Percentiles rank a stretch among this genome's conserved stretches.
Conservation (phyloP, 78 protist genomes). For the Planoprotostelium fungivorum region DNA sequence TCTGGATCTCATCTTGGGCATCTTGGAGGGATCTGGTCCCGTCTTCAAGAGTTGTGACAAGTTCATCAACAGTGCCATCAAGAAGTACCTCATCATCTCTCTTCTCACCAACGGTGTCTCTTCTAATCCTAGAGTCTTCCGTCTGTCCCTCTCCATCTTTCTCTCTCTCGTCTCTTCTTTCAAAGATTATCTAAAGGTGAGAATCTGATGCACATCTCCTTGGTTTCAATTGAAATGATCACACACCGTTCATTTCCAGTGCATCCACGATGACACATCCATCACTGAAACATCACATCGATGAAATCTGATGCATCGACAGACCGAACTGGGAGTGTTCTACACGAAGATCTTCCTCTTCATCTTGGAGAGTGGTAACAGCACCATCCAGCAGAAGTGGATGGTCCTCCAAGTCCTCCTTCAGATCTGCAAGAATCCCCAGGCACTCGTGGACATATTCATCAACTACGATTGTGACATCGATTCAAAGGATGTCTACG, state of each 20-base stretch:
- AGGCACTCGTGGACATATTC: slow-evolving; percentile 83
- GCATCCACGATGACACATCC: too few relatives aligned
- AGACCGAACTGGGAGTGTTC: slow-evolving; percentile 69
- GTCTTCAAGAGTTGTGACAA: slow-evolving; percentile 44
- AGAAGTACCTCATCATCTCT: slow-evolving; percentile 68
- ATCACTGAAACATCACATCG: too few relatives aligned
- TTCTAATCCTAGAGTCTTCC: slow-evolving; percentile 38
- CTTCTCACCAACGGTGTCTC: slow-evolving; percentile 71
- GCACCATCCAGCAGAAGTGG: slow-evolving; percentile 83
- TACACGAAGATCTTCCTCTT: slow-evolving; percentile 77
- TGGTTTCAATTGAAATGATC: too few relatives aligned
- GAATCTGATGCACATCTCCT: slow-evolving; percentile 7
- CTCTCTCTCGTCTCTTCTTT: slow-evolving; percentile 41
- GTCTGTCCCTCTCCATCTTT: slow-evolving; percentile 46
- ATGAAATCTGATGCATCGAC: too few relatives aligned
- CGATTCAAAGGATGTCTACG: slow-evolving; percentile 74
- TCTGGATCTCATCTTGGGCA: slow-evolving; percentile 50
- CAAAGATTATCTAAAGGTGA: slow-evolving; percentile 58
- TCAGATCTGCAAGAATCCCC: slow-evolving; percentile 72
- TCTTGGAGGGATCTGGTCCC: slow-evolving; percentile 60
- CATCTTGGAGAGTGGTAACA: slow-evolving; percentile 77
- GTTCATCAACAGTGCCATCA: slow-evolving; percentile 59
- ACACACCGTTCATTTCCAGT: too few relatives aligned
- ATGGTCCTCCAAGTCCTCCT: slow-evolving; percentile 74
- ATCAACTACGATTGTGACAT: slow-evolving; percentile 96